phyloP scores from a whole-genome alignment of 805 yeast species.

The Saturnispora mendoncae region DNA sequence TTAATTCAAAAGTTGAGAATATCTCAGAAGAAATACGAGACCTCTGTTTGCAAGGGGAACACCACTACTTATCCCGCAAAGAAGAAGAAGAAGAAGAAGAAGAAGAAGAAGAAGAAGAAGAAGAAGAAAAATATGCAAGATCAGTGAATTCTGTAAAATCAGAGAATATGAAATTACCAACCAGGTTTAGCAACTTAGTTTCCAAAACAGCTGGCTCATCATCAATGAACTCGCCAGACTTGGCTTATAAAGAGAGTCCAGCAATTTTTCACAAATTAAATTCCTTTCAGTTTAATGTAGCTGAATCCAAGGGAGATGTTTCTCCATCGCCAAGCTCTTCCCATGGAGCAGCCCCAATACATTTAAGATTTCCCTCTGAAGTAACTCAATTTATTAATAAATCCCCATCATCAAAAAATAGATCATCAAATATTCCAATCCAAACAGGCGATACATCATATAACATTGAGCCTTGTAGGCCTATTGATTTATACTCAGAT shows the following conservation, averaged over 20 bases:
- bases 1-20: not conserved
- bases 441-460: too few relatives aligned
- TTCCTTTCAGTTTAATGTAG: not conserved
- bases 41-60: not conserved
- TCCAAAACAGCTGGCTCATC: not conserved
- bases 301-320: not conserved
- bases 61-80: too few relatives aligned
- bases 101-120: not conserved
- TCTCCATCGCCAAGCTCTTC: too few relatives aligned
- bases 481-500: not conserved
- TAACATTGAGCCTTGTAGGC: not conserved
- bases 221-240: not conserved
- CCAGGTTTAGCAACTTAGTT: conserved; percentile 1
- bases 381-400: not conserved
- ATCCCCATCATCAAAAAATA: not conserved
- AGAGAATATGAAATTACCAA: not conserved
- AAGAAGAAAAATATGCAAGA: not conserved
- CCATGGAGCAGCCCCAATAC: not conserved
- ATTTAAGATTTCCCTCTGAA: not conserved
- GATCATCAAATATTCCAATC: too few relatives aligned
- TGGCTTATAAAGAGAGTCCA: not conserved
- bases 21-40: not conserved
- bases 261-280: not conserved
- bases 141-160: too few relatives aligned
- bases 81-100: too few relatives aligned